Evolutionary conservation across 805 yeast genomes (phyloP), one percentile per base, ranked within the genome.

Genomic region (Ogataea populi-albae): DNA sequence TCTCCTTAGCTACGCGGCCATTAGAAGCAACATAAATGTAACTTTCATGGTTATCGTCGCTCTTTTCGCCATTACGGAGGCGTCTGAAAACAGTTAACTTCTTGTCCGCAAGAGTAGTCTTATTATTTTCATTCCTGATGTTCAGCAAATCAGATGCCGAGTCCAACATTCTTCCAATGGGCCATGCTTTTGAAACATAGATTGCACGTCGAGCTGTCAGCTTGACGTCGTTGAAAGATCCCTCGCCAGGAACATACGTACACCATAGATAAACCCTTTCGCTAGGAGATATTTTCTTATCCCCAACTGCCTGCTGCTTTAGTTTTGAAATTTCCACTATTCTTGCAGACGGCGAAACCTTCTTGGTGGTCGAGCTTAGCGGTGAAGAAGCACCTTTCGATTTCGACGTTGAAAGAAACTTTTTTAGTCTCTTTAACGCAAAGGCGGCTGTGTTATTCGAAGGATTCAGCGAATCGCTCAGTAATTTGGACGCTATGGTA

Each of bases 151-250:
- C 71, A 6, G 81, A 70, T 5, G 73, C 65, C 17, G 67, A 64
- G 52, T 79, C 86, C 22, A 79, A 52, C 12, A 76, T 69, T 36
- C 77, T 57, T 1, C 86, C 86, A 21, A 77, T 69, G 0, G 79
- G 74, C 82, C 83, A 78, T 19, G 66, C 58, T 38, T 68, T 72
- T 12, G 75, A 74, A 10, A 77, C 68, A 52, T 51, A 79, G 14
- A 76, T 49, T 1, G 71, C 63, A 14, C 49, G 52, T 24, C 59
- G 35, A 12, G 35, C 38, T 40, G 34, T 42, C 12, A 28, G 44
- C 6, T 29, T 28, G 23, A 40, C 24, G 8, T 40, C 24, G n/a
- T 34, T 31, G 16, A 38, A 35, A 11, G 34, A 26, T 15, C 27
- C 30, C 32, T 38, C 62, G 34, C 57, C 59, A 19, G 67, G 57